Conservation (phyloP, 768 basidiomycete species). For the Heimioporus sp. region DNA sequence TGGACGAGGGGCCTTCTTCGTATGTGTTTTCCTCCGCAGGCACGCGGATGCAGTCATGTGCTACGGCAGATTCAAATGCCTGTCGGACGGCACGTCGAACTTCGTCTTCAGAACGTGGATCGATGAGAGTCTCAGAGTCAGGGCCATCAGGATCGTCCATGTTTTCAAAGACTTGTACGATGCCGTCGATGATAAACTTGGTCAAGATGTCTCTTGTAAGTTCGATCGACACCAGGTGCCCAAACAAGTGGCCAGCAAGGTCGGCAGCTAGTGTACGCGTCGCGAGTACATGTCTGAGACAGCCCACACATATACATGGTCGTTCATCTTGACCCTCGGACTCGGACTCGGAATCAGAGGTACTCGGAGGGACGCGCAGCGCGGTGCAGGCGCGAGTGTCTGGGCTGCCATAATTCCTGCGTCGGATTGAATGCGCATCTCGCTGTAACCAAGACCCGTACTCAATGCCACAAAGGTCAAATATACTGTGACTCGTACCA, state of each 20-base stretch:
- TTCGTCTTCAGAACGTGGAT: neutral
- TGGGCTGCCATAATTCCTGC: neutral
- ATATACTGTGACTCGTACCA: neutral
- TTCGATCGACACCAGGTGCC: neutral
- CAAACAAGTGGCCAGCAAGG: conserved; percentile 1
- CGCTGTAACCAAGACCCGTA: neutral
- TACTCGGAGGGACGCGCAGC: neutral
- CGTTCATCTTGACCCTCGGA: neutral
- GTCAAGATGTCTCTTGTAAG: neutral
- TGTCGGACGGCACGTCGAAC: neutral
- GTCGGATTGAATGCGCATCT: neutral
- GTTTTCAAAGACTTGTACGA: conserved; percentile 1
- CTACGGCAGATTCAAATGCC: conserved; percentile 3
- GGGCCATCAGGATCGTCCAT: no score
- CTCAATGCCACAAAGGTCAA: neutral
- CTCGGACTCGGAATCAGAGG: neutral
- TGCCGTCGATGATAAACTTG: neutral
- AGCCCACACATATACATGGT: neutral
- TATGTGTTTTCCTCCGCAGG: neutral
- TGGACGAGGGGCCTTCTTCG: neutral
- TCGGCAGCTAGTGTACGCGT: neutral
- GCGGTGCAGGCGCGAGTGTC: neutral
- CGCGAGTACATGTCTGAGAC: neutral
- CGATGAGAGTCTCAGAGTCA: neutral
- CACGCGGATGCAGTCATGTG: neutral